A percentile compares a stretch with the other conserved stretches of the same genome.
These are phyloP conservation scores for Phytopythium mirpurense DNA, from an alignment of 352 stramenopile genomes.

Conservation along the genomic window DNA sequence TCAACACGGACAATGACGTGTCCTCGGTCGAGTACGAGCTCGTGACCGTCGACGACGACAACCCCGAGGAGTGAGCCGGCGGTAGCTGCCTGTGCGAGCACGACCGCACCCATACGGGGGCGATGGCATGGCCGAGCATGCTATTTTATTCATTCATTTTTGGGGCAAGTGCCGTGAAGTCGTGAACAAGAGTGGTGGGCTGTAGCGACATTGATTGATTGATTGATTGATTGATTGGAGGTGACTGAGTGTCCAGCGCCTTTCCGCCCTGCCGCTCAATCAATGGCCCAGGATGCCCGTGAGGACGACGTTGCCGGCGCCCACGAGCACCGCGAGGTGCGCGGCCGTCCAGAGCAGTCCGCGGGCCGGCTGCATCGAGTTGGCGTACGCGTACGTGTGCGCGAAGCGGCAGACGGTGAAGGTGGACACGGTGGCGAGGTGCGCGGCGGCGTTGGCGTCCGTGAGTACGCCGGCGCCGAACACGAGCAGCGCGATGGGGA, in stretches of 20 bases:
- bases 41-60: conserved; percentile 70
- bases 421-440: conserved; percentile 16
- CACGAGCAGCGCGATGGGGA: conserved; percentile 37
- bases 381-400: conserved; percentile 39
- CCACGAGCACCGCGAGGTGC: conserved; percentile 10
- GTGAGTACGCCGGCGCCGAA: conserved; percentile 27
- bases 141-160: too few species aligned
- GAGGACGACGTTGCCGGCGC: conserved; percentile 20
- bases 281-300: conserved; percentile 6
- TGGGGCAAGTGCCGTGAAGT: too few species aligned
- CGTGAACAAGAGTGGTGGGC: too few species aligned
- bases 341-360: conserved; percentile 17
- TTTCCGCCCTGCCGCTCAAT: background rate
- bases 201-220: too few species aligned
- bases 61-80: conserved; percentile 28
- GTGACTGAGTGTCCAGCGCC: background rate
- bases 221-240: background rate
- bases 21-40: conserved; percentile 83
- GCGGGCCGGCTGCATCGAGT: conserved; percentile 35
- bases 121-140: too few species aligned
- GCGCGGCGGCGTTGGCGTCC: conserved; percentile 14
- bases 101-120: too few species aligned
- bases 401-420: conserved; percentile 29
- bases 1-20: conserved; percentile 69
- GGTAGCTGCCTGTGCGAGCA: too few species aligned